Percentiles rank a stretch among this genome's conserved stretches.
Evolutionary conservation across 495 filamentous ascomycete genomes (phyloP).

Genomic region (Hypomontagnella monticulosa): DNA sequence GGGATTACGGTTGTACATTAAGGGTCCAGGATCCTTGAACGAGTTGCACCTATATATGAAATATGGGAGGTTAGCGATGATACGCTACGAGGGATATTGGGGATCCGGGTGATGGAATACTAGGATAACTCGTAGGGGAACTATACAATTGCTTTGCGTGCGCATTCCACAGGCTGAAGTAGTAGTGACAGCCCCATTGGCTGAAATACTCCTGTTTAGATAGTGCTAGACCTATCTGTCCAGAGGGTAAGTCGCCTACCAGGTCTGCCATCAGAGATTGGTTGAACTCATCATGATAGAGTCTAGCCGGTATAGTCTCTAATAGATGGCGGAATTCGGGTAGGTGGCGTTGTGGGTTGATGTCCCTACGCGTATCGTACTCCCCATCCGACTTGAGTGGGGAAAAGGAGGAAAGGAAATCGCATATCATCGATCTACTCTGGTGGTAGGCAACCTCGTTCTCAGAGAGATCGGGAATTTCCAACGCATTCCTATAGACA

Average conservation of each 20-base stretch:
- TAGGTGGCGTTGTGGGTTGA: conserved; percentile 2
- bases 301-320: conserved; percentile 42
- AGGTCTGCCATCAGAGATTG: conserved; percentile 52
- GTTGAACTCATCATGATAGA: conserved; percentile 40
- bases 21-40: conserved; percentile 59
- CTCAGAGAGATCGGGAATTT: conserved; percentile 21
- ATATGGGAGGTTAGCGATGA: too few species aligned
- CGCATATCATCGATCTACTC: conserved; percentile 53
- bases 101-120: not conserved
- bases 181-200: conserved; percentile 58
- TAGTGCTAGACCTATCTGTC: conserved; percentile 53
- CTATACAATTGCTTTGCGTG: conserved; percentile 52
- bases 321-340: conserved; percentile 33
- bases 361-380: conserved; percentile 35
- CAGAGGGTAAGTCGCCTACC: conserved; percentile 36
- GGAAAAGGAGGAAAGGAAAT: conserved; percentile 50
- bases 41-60: conserved; percentile 57
- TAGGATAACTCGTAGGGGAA: not conserved
- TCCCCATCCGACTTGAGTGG: conserved; percentile 39
- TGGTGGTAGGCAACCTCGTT: conserved; percentile 52
- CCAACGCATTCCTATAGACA: conserved; percentile 16
- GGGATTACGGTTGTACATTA: conserved; percentile 52
- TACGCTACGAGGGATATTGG: too few species aligned
- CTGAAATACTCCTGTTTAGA: conserved; percentile 38
- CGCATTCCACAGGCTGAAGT: conserved; percentile 53